Evolutionary conservation across 805 yeast genomes (phyloP), one percentile per base, ranked within the genome.

Genomic region (Candida montana): DNA sequence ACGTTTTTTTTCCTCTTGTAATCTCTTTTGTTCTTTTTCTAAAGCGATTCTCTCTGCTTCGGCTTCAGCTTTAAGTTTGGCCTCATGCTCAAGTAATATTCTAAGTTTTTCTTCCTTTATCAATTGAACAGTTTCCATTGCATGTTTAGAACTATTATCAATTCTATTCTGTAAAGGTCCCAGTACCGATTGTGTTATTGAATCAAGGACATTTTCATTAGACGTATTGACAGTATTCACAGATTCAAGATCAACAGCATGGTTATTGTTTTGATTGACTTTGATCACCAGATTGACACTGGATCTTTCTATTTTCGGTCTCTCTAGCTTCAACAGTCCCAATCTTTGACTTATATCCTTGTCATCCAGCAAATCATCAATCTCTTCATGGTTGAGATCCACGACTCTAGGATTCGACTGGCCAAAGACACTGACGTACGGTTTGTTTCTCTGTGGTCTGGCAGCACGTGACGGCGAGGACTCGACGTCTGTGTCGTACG

Each of bases 351-450:
- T 49, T 37, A 55, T 41, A 20, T 40, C 45, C 11, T 46, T 20
- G 26, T 54, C 57, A 11, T 42, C 29, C 15, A 55, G 37, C 18
- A 55, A 24, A 3, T 43, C 50, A n/a, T 44, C 37, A 11, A 55
- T n/a, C n/a, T n/a, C n/a, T n/a, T n/a, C n/a, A n/a, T n/a, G n/a
- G n/a, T n/a, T n/a, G n/a, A n/a, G n/a, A n/a, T n/a, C n/a, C n/a
- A n/a, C n/a, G n/a, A n/a, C n/a, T n/a, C n/a, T n/a, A n/a, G n/a
- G n/a, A n/a, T n/a, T n/a, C n/a, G n/a, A n/a, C n/a, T n/a, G n/a
- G n/a, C n/a, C n/a, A n/a, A n/a, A n/a, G n/a, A n/a, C n/a, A n/a
- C n/a, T n/a, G n/a, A n/a, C n/a, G n/a, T n/a, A n/a, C n/a, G n/a
- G n/a, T n/a, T n/a, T n/a, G n/a, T n/a, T n/a, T n/a, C n/a, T n/a